These are phyloP conservation scores for Apiospora rasikravindrae DNA, from an alignment of 2,329 filamentous ascomycete genomes.

Conservation along the genomic window DNA sequence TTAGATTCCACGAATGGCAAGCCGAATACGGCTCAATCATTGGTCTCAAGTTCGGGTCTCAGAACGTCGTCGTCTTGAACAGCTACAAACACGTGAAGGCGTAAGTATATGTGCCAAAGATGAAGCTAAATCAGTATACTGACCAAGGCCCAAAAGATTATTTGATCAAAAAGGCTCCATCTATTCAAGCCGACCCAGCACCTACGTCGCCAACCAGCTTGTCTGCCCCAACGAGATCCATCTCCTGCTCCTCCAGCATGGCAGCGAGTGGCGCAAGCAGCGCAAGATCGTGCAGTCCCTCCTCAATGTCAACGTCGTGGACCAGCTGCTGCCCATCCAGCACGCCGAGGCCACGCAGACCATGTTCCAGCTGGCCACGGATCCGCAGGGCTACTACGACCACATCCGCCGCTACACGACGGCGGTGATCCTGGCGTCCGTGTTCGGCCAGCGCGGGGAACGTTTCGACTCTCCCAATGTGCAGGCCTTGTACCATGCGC, in stretches of 20 bases:
- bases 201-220: conserved; percentile 23
- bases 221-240: conserved; percentile 29
- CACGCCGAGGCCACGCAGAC: conserved; percentile 32
- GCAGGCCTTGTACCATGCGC: conserved; percentile 26
- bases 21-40: conserved; percentile 20
- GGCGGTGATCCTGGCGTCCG: conserved; percentile 27
- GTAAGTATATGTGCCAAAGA: background rate
- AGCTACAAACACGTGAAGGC: conserved; percentile 19
- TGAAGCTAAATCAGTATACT: background rate
- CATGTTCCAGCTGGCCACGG: conserved; percentile 29
- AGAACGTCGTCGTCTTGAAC: conserved; percentile 19
- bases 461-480: conserved; percentile 17
- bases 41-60: conserved; percentile 19
- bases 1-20: background rate
- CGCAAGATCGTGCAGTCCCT: conserved; percentile 30
- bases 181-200: conserved; percentile 30
- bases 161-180: conserved; percentile 30
- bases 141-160: conserved; percentile 2
- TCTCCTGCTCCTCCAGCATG: conserved; percentile 28
- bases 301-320: conserved; percentile 26
- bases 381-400: conserved; percentile 25
- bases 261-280: conserved; percentile 28
- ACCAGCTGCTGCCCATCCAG: conserved; percentile 26
- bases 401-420: conserved; percentile 27
- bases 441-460: conserved; percentile 28